Conservation (phyloP, 2,329 filamentous ascomycete genomes). For the Diaporthe humulicola region DNA sequence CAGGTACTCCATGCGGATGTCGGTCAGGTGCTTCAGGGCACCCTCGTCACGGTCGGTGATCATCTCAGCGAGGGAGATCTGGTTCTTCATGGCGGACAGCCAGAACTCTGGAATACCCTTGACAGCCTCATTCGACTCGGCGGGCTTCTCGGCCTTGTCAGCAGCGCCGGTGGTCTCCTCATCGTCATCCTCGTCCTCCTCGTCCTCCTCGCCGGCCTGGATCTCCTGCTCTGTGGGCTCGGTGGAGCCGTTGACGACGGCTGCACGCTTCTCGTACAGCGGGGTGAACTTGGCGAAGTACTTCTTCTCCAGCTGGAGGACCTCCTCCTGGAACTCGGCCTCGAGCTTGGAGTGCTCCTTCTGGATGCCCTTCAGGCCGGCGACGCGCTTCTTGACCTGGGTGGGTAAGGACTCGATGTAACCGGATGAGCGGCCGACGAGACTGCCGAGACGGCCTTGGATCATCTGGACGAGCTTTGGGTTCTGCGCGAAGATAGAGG, state of each 20-base stretch:
- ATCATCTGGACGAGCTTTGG: conserved; percentile 97
- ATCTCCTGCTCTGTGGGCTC: conserved; percentile 93
- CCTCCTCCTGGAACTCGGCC: conserved; percentile 98
- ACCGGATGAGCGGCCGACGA: conserved; percentile 95
- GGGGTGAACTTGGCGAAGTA: conserved; percentile 99
- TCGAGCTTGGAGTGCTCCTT: conserved; percentile 99
- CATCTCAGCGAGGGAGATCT: conserved; percentile 96
- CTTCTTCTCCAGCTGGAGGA: conserved; percentile 98
- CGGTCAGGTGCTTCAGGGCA: conserved; percentile 88
- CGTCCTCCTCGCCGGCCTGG: conserved; percentile 84
- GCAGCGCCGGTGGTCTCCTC: conserved; percentile 54
- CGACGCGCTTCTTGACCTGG: conserved; percentile 91
- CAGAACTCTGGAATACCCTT: conserved; percentile 98
- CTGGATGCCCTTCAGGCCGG: conserved; percentile 96
- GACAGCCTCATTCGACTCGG: conserved; percentile 67
- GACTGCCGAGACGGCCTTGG: conserved; percentile 92
- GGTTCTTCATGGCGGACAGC: conserved; percentile 99
- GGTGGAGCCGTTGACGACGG: conserved; percentile 87
- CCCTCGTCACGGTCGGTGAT: conserved; percentile 98
- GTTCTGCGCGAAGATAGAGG: conserved; percentile 95
- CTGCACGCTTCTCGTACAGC: conserved; percentile 93
- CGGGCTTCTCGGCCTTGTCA: conserved; percentile 70
- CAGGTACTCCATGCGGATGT: conserved; percentile 99
- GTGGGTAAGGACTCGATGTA: conserved; percentile 97
- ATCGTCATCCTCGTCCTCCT: conserved; percentile 77